Percentiles rank a stretch among this genome's conserved stretches.
Conservation (phyloP, 768 basidiomycete species). For the Naganishia onofrii region DNA sequence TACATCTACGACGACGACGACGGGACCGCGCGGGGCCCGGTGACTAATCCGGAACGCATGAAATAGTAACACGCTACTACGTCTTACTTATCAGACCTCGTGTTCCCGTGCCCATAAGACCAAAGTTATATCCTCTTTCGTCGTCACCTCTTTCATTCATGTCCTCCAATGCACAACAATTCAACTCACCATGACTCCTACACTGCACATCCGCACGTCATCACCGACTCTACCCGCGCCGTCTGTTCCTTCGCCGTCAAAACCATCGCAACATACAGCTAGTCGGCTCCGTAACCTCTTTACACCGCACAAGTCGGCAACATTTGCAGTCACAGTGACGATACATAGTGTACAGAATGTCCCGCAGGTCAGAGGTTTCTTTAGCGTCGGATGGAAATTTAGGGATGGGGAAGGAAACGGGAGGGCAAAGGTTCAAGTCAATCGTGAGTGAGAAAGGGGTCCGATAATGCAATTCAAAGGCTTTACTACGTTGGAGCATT, state of each 20-base stretch:
- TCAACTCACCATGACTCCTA: neutral
- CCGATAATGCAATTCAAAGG: too few species aligned
- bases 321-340: conserved; percentile 22
- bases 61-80: too few species aligned
- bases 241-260: conserved; percentile 6
- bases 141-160: neutral
- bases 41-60: neutral
- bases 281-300: conserved; percentile 19
- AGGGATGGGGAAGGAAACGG: conserved; percentile 20
- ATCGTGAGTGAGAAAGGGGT: conserved; percentile 17
- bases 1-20: too few species aligned
- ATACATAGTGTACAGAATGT: conserved; percentile 30
- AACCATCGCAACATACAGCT: neutral
- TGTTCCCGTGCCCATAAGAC: too few species aligned
- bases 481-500: neutral
- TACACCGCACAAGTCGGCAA: conserved; percentile 18
- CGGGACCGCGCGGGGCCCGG: too few species aligned
- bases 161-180: neutral
- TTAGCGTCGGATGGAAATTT: conserved; percentile 31
- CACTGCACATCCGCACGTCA: neutral
- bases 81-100: too few species aligned
- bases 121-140: too few species aligned
- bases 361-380: conserved; percentile 24
- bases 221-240: neutral
- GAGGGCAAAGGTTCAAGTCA: conserved; percentile 9